Evolutionary conservation across 805 yeast genomes (phyloP).

Genomic region (Lipomyces starkeyi): DNA sequence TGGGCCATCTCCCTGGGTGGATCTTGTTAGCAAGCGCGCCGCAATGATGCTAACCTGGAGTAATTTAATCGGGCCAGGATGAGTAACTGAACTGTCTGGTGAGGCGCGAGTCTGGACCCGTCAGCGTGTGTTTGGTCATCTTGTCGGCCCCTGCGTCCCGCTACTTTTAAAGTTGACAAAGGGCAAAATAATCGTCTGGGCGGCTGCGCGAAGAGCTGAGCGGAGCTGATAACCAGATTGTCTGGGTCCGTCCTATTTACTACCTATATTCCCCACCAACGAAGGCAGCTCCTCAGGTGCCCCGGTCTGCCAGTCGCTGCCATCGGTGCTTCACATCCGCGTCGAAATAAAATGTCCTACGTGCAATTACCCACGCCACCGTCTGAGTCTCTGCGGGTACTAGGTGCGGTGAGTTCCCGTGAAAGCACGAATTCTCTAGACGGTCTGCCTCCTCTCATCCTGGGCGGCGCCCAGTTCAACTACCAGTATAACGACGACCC

Average conservation of each 20-base stretch:
- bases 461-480: constrained; percentile 92
- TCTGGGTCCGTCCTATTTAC: background rate
- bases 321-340: background rate
- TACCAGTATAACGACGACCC: constrained; percentile 79
- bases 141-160: background rate
- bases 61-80: too few species aligned
- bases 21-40: too few species aligned
- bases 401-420: constrained; percentile 25
- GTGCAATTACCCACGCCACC: constrained; percentile 30
- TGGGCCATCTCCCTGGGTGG: too few species aligned
- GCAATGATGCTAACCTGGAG: too few species aligned
- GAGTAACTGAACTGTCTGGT: too few species aligned
- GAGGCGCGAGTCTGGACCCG: too few species aligned
- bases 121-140: background rate
- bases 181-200: too few species aligned
- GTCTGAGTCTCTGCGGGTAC: constrained; percentile 18
- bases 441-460: constrained; percentile 55
- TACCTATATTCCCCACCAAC: background rate
- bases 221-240: too few species aligned
- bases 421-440: constrained; percentile 25
- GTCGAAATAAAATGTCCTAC: background rate
- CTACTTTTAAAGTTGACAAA: background rate
- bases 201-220: too few species aligned
- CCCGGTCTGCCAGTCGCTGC: background rate
- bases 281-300: background rate